Evolutionary conservation across 805 yeast species (phyloP).

Genomic region (Kodamaea fukazawae): DNA sequence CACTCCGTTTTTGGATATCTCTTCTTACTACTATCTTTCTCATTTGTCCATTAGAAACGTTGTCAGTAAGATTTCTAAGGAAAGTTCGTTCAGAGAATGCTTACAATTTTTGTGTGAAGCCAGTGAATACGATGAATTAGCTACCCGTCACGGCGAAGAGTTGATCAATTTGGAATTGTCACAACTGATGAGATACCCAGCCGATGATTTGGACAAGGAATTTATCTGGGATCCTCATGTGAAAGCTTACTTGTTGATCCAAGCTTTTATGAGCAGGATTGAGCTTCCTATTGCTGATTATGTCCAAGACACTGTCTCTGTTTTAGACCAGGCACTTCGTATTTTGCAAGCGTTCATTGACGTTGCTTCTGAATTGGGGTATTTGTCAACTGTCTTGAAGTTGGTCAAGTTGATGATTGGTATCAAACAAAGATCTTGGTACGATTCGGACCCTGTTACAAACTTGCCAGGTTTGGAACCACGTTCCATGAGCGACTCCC

Average conservation of each 20-base stretch:
- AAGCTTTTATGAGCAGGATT: constrained; percentile 66
- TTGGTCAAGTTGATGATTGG: constrained; percentile 76
- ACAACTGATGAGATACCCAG: constrained; percentile 59
- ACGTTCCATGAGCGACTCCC: not conserved
- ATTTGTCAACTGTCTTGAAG: constrained; percentile 55
- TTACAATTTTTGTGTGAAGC: constrained; percentile 60
- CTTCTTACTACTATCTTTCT: constrained; percentile 90
- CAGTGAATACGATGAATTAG: constrained; percentile 80
- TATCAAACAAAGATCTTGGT: constrained; percentile 87
- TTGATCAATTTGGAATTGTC: constrained; percentile 82
- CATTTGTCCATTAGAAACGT: constrained; percentile 81
- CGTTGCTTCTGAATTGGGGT: constrained; percentile 82
- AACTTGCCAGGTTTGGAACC: constrained; percentile 48
- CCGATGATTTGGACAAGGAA: constrained; percentile 54
- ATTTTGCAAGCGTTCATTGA: constrained; percentile 90
- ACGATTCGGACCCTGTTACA: constrained; percentile 67
- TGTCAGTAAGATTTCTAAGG: constrained; percentile 49
- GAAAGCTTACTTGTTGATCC: constrained; percentile 67
- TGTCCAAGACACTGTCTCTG: constrained; percentile 88
- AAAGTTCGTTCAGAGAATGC: constrained; percentile 56
- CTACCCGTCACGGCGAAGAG: constrained; percentile 91
- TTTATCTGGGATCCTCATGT: constrained; percentile 87
- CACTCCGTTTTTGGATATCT: constrained; percentile 79
- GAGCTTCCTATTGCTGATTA: constrained; percentile 95
- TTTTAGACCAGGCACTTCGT: constrained; percentile 91